phyloP scores from a whole-genome alignment of 2,329 filamentous ascomycete genomes.

The Gaeumannomyces sp. region DNA sequence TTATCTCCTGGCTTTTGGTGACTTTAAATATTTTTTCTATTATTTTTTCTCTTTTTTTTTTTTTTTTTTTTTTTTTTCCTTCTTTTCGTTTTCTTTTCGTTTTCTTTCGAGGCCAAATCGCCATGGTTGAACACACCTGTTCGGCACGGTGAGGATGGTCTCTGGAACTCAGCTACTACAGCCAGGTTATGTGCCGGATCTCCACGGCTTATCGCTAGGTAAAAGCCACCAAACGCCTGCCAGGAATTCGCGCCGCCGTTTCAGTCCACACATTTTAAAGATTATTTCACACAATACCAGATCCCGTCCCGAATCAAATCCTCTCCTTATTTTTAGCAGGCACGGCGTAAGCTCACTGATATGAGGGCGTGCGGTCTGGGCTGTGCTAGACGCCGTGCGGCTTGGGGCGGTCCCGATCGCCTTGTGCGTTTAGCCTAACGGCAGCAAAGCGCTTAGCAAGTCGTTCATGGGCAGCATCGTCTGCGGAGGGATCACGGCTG shows the following conservation, averaged over 20 bases:
- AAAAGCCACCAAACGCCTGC: not conserved
- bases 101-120: not conserved
- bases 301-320: not conserved
- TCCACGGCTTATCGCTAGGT: not conserved
- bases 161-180: not conserved
- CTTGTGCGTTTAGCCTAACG: conserved; percentile 50
- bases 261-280: not conserved
- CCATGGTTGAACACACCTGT: not conserved
- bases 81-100: too few relatives aligned
- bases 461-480: conserved; percentile 35
- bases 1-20: not conserved
- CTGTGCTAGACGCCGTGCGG: conserved; percentile 3
- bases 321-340: not conserved
- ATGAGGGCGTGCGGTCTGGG: not conserved
- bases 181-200: not conserved
- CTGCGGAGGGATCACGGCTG: conserved; percentile 20
- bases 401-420: conserved; percentile 15
- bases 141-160: not conserved
- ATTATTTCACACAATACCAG: not conserved
- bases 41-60: not conserved
- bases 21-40: not conserved
- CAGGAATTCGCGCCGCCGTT: not conserved
- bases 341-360: not conserved
- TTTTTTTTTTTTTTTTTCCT: too few relatives aligned
- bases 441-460: conserved; percentile 62